These are phyloP conservation scores for Aspergillus egyptiacus DNA, from an alignment of 495 filamentous ascomycete species.

Conservation along the genomic window DNA sequence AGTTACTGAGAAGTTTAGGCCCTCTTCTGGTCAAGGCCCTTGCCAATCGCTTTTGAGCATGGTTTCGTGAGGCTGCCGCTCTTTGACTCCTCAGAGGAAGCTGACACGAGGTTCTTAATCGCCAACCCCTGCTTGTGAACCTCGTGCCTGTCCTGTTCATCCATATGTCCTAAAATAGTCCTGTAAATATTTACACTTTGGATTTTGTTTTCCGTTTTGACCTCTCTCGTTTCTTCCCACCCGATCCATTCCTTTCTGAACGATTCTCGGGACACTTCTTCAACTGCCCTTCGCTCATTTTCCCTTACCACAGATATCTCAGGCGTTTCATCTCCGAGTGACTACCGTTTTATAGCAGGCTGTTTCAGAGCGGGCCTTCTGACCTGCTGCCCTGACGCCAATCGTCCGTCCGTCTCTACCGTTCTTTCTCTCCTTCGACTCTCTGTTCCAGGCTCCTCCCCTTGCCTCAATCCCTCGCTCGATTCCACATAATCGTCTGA, in stretches of 20 bases:
- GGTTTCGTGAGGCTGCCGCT: background rate
- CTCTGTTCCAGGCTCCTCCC: conserved; percentile 8
- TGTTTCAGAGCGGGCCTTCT: background rate
- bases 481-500: conserved; percentile 13
- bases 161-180: conserved; percentile 18
- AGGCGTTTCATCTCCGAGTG: background rate
- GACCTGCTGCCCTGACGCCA: background rate
- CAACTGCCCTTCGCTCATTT: background rate
- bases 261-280: background rate
- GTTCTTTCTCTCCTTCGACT: conserved; percentile 5
- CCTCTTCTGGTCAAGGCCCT: background rate
- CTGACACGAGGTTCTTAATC: background rate
- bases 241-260: background rate
- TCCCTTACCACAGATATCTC: background rate
- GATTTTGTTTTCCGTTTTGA: conserved; percentile 4
- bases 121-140: conserved; percentile 3
- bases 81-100: background rate
- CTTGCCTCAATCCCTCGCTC: conserved; percentile 4
- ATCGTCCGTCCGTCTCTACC: background rate
- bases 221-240: conserved; percentile 3
- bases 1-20: too few relatives aligned
- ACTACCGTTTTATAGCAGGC: conserved; percentile 1
- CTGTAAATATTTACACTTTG: conserved; percentile 7
- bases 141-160: background rate
- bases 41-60: background rate